A percentile compares a stretch with the other conserved stretches of the same genome.
phyloP scores from a whole-genome alignment of 805 yeast species.

The Yamadazyma takamatsuzukensis region DNA sequence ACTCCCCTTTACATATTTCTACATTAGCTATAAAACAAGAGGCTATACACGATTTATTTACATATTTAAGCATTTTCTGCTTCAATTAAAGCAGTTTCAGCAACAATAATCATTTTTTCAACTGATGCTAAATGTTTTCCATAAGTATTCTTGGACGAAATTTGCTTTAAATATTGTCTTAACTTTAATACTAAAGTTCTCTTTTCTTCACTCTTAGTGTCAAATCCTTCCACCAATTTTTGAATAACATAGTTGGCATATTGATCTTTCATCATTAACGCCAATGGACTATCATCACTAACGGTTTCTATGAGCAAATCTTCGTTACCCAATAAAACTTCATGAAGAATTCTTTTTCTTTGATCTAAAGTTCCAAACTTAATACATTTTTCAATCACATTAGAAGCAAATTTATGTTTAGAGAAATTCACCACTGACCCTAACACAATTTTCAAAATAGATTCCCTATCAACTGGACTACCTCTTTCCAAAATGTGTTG shows the following conservation, averaged over 20 bases:
- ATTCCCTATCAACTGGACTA: conserved; percentile 53
- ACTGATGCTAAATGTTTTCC: conserved; percentile 85
- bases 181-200: conserved; percentile 68
- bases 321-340: conserved; percentile 55
- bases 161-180: conserved; percentile 72
- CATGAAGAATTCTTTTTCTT: conserved; percentile 58
- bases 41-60: conserved; percentile 12
- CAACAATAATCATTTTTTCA: conserved; percentile 62
- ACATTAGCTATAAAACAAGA: conserved; percentile 12
- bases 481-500: conserved; percentile 92
- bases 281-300: conserved; percentile 66
- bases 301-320: conserved; percentile 45
- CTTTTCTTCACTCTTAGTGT: conserved; percentile 58
- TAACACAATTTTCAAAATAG: conserved; percentile 63
- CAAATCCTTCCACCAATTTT: conserved; percentile 80
- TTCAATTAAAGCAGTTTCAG: conserved; percentile 45
- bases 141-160: conserved; percentile 58
- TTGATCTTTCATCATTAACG: conserved; percentile 95
- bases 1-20: background rate
- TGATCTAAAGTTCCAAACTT: conserved; percentile 65
- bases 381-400: conserved; percentile 94
- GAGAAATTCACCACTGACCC: conserved; percentile 76
- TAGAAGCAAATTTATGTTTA: conserved; percentile 96
- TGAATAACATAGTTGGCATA: conserved; percentile 97
- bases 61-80: conserved; percentile 24